phyloP scores from a whole-genome alignment of 192 early-diverging fungal genomes.

The Ambispora gerdemannii region DNA sequence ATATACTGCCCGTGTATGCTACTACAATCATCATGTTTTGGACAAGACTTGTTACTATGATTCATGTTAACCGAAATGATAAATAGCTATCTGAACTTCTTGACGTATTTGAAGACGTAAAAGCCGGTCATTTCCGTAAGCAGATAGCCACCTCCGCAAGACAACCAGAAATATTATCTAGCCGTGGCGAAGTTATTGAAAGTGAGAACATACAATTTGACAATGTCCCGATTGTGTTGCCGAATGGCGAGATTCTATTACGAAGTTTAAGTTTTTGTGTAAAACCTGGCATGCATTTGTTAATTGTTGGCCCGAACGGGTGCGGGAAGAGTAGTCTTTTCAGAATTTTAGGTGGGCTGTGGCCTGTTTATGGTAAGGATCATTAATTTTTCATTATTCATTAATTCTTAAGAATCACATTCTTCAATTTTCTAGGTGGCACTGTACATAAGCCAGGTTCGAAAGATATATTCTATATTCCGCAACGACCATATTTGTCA shows the following conservation, averaged over 20 bases:
- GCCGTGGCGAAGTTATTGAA: conserved; percentile 65
- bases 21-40: too few species aligned
- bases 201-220: conserved; percentile 82
- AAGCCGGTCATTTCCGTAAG: conserved; percentile 75
- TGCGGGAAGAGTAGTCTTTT: conserved; percentile 92
- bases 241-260: conserved; percentile 91
- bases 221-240: conserved; percentile 90
- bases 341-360: conserved; percentile 92
- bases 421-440: conserved; percentile 46
- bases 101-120: conserved; percentile 84
- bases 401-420: background rate
- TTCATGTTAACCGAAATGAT: too few species aligned
- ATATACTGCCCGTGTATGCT: conserved; percentile 77
- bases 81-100: conserved; percentile 70
- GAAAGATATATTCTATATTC: conserved; percentile 95
- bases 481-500: conserved; percentile 94
- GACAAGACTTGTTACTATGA: too few species aligned
- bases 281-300: conserved; percentile 83
- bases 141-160: conserved; percentile 54
- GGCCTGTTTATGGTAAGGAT: conserved; percentile 86
- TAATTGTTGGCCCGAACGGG: conserved; percentile 95
- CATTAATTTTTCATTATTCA: background rate
- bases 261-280: conserved; percentile 83
- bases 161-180: conserved; percentile 53
- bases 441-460: conserved; percentile 69